Evolutionary conservation across 1,284 basidiomycete species (phyloP), one percentile per base, ranked within the genome.

Genomic region (Malassezia vespertilionis): DNA sequence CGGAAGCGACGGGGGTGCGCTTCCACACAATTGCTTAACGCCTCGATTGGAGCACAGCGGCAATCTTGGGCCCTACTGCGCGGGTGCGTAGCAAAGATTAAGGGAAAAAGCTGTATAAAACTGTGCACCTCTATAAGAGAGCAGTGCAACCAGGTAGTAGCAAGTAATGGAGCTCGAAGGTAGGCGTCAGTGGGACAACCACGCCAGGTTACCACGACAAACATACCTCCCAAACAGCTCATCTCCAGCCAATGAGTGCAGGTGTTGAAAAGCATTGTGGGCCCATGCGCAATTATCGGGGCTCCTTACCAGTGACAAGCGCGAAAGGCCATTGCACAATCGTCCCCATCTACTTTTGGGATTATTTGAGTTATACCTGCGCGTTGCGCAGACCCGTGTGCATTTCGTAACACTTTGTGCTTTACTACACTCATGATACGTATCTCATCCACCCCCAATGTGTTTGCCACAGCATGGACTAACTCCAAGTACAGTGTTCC

Each of bases 401-500:
- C 33, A 35, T n/a, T 17, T 35, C 17, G 33, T 36, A 28, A n/a
- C 37, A 12, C 21, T 4, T 11, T 4, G n/a, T 2, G 24, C 12
- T 27, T 15, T 5, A 5, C 22, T 26, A 8, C 2, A 7, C 21
- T 15, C 33, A 47, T 47, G 45, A 47, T 47, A 41, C 33, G 45
- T 47, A 47, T 21, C 30, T 1, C 14, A 14, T 14, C 32, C 15
- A 9, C 6, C 1, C 26, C 24, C 23, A 7, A 24, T 14, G 6
- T n/a, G n/a, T n/a, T 17, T 21, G 26, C 4, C 10, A 18, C 26
- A 20, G 12, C 24, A 14, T n/a, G 11, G 7, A 24, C 44, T 40
- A 27, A 46, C 33, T 27, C 11, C 15, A 10, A 20, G 30, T 56
- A 63, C 61, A 80, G 77, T 65, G 80, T 81, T 33, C 80, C 81